A percentile compares a stretch with the other conserved stretches of the same genome.
Conservation (phyloP, 148 eudicot genomes). For the Cornus florida region DNA sequence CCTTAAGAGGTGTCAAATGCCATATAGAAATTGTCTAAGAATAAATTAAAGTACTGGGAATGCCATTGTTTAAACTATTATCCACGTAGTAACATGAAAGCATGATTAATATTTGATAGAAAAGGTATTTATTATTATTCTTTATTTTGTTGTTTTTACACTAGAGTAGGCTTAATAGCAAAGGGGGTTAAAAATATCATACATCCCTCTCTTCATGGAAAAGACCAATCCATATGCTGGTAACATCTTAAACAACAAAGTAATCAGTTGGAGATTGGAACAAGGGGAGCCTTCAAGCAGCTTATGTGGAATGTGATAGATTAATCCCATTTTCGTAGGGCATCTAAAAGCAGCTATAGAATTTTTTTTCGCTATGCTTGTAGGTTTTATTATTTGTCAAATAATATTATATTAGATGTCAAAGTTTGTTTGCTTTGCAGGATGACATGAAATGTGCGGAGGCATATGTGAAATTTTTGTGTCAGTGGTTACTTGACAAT, state of each 20-base stretch:
- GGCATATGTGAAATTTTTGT: constrained; percentile 80
- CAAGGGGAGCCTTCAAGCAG: too few species aligned
- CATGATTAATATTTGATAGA: too few species aligned
- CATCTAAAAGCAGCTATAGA: too few species aligned
- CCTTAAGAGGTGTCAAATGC: too few species aligned
- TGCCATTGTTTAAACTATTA: too few species aligned
- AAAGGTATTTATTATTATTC: too few species aligned
- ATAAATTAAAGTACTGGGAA: background rate
- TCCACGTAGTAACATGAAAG: too few species aligned
- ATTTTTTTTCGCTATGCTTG: background rate
- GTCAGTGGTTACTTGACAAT: constrained; percentile 84
- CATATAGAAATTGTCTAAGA: too few species aligned
- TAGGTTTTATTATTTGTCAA: background rate
- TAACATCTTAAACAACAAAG: background rate
- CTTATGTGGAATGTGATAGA: too few species aligned
- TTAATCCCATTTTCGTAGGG: too few species aligned
- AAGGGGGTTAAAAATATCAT: background rate
- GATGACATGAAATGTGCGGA: constrained; percentile 98
- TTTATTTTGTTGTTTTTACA: too few species aligned
- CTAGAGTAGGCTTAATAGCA: background rate
- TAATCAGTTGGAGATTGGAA: too few species aligned
- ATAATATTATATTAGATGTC: background rate
- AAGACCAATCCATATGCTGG: background rate
- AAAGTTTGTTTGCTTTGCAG: constrained; percentile 24
- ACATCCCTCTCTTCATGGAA: background rate